Conservation (phyloP, 2,329 filamentous ascomycete genomes). For the Fusarium sp. region DNA sequence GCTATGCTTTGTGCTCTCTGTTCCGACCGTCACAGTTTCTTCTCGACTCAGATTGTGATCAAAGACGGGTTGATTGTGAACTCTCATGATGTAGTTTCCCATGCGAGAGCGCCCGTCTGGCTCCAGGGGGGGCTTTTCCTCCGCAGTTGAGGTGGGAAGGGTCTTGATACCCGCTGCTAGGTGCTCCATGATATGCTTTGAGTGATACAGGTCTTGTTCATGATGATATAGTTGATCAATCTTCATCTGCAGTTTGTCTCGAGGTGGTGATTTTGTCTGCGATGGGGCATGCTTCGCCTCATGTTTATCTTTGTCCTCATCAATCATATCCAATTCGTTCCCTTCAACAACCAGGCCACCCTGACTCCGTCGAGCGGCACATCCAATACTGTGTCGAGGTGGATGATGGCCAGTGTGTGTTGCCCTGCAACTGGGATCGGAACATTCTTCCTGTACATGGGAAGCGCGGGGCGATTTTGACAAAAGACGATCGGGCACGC, state of each 20-base stretch:
- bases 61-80: not conserved
- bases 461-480: conserved; percentile 19
- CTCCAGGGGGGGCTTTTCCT: conserved; percentile 2
- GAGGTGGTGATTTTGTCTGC: conserved; percentile 6
- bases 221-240: conserved; percentile 50
- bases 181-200: conserved; percentile 51
- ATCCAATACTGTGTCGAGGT: conserved; percentile 50
- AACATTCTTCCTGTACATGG: conserved; percentile 37
- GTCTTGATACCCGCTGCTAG: conserved; percentile 42
- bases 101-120: conserved; percentile 7
- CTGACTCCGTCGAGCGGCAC: conserved; percentile 33
- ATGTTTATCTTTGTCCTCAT: conserved; percentile 10
- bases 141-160: not conserved
- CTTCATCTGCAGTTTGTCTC: conserved; percentile 37
- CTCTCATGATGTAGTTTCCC: not conserved
- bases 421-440: conserved; percentile 46
- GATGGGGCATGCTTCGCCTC: not conserved
- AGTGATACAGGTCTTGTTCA: conserved; percentile 49
- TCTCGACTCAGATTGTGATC: conserved; percentile 32
- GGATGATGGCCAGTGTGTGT: conserved; percentile 44
- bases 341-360: not conserved
- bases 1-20: conserved; percentile 19
- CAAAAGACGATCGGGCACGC: conserved; percentile 41
- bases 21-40: conserved; percentile 9
- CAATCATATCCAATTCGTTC: conserved; percentile 10